Conservation (phyloP, 78 protist species). For the Dictyostelium intermedium region DNA sequence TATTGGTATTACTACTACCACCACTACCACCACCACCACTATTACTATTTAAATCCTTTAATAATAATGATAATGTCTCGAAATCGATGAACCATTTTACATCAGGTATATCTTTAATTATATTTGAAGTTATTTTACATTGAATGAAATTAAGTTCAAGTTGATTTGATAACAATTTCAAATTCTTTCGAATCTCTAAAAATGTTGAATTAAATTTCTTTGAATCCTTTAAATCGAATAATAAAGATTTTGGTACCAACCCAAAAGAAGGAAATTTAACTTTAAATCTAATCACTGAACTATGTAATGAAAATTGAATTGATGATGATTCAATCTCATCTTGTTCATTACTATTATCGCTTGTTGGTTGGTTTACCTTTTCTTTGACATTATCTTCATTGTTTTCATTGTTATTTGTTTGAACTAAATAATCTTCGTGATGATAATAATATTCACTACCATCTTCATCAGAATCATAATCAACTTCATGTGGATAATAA, state of each 20-base stretch:
- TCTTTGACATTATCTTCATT: neutral
- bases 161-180: neutral
- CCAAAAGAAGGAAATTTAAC: slow-evolving; percentile 9
- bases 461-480: neutral
- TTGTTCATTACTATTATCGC: neutral
- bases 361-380: neutral
- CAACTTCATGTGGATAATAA: neutral
- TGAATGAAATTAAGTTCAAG: neutral
- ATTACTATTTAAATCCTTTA: neutral
- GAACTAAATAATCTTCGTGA: neutral
- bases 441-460: neutral
- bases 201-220: neutral
- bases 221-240: neutral
- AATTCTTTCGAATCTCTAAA: neutral
- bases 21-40: neutral
- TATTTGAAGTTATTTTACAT: slow-evolving; percentile 20
- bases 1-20: neutral
- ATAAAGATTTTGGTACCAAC: neutral
- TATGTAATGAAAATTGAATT: neutral
- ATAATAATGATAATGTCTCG: neutral
- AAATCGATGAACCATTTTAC: slow-evolving; percentile 53
- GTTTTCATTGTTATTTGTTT: neutral
- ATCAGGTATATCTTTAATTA: slow-evolving; percentile 47
- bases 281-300: slow-evolving; percentile 13
- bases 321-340: slow-evolving; percentile 39